phyloP scores from a whole-genome alignment of 2,329 filamentous ascomycete genomes.

The Esteya vermicola region DNA sequence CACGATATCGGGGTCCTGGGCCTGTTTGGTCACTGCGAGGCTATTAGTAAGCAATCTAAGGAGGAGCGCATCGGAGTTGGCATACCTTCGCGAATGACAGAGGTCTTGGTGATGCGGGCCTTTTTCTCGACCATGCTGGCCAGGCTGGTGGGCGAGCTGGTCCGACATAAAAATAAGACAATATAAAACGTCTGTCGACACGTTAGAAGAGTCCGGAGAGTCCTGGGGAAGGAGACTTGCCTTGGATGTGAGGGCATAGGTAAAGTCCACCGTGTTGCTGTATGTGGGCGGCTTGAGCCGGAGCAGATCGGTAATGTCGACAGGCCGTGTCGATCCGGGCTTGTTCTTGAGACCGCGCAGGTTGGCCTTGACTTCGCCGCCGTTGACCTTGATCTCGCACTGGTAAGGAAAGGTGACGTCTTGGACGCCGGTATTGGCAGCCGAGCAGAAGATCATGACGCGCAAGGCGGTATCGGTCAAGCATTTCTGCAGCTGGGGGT shows the following conservation, averaged over 20 bases:
- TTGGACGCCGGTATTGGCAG: conserved; percentile 46
- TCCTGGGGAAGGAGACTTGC: conserved; percentile 25
- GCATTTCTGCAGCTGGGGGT: conserved; percentile 39
- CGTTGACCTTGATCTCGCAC: conserved; percentile 83
- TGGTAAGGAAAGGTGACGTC: conserved; percentile 87
- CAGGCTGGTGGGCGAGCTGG: conserved; percentile 56
- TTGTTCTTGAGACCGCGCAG: conserved; percentile 91
- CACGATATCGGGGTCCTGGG: conserved; percentile 77
- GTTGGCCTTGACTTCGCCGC: conserved; percentile 81
- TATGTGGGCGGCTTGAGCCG: conserved; percentile 54
- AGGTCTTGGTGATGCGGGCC: conserved; percentile 63
- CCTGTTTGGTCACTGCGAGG: conserved; percentile 56
- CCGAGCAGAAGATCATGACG: conserved; percentile 74
- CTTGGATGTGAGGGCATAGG: conserved; percentile 85
- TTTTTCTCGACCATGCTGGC: conserved; percentile 50
- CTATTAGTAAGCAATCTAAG: conserved; percentile 6
- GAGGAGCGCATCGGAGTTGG: neutral
- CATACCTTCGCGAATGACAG: conserved; percentile 74
- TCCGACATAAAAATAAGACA: conserved; percentile 60
- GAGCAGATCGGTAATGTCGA: conserved; percentile 71
- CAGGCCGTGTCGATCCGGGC: conserved; percentile 83
- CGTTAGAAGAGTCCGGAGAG: neutral
- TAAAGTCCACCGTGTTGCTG: conserved; percentile 67
- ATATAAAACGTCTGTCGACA: conserved; percentile 55
- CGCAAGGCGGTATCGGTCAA: conserved; percentile 46